phyloP scores from a whole-genome alignment of 352 stramenopile species.

The Pilasporangium apinafurcum region DNA sequence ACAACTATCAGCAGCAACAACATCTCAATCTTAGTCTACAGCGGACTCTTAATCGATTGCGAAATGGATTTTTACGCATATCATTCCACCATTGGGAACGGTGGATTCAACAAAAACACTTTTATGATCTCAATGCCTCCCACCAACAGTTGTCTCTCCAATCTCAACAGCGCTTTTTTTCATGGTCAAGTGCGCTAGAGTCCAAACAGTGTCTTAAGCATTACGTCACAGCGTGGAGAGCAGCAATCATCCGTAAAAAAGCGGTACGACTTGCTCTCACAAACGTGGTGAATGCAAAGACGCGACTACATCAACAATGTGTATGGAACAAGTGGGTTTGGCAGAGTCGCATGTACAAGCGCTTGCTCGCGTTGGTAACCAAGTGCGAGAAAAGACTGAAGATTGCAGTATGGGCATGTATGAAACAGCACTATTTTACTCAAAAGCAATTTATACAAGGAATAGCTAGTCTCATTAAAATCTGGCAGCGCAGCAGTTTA shows the following conservation, averaged over 20 bases:
- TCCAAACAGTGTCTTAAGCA: too few relatives aligned
- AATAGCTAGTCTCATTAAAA: background rate
- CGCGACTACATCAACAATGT: background rate
- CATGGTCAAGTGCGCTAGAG: too few relatives aligned
- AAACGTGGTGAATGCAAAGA: background rate
- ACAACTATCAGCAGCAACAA: too few relatives aligned
- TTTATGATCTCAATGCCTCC: constrained; percentile 7
- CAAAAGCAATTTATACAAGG: background rate
- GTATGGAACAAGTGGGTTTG: constrained; percentile 3
- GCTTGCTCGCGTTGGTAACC: background rate
- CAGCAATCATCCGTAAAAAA: too few relatives aligned
- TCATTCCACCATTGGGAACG: constrained; percentile 12
- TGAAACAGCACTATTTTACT: background rate
- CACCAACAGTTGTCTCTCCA: too few relatives aligned
- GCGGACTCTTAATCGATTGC: constrained; percentile 3
- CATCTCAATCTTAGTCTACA: too few relatives aligned
- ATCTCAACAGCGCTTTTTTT: too few relatives aligned
- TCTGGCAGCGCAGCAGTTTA: background rate
- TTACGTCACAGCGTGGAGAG: too few relatives aligned
- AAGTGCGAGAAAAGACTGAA: background rate
- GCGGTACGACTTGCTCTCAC: background rate
- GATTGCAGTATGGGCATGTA: background rate
- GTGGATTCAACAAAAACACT: constrained; percentile 3
- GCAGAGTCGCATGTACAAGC: background rate
- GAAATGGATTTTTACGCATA: constrained; percentile 3